These are phyloP conservation scores for Sporothrix humicola DNA, from an alignment of 2,329 filamentous ascomycete species.

Conservation along the genomic window DNA sequence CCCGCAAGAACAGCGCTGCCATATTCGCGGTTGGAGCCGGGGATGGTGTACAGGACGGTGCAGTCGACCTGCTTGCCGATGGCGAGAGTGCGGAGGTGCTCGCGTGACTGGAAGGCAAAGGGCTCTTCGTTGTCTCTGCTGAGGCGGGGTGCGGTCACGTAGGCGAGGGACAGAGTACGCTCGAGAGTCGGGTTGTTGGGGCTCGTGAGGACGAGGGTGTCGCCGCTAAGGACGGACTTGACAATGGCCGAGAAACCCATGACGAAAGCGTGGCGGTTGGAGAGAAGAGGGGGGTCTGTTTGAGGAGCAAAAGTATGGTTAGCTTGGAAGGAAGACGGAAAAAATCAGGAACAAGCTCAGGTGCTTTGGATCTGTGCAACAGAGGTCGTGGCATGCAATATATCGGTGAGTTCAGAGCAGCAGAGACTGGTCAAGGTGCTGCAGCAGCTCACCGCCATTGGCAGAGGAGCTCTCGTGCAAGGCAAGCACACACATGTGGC, in stretches of 20 bases:
- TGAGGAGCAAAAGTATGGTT: not conserved
- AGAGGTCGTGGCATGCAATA: not conserved
- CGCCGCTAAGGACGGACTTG: constrained; percentile 92
- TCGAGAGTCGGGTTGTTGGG: constrained; percentile 81
- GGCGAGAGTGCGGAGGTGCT: constrained; percentile 81
- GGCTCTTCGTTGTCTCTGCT: constrained; percentile 90
- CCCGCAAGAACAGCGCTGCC: constrained; percentile 78
- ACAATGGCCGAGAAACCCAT: constrained; percentile 72
- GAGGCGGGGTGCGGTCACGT: constrained; percentile 85
- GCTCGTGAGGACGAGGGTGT: constrained; percentile 84
- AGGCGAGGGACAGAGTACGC: constrained; percentile 87
- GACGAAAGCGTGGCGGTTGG: constrained; percentile 37
- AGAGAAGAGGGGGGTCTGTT: not conserved
- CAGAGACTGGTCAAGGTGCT: not conserved
- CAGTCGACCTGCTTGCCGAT: constrained; percentile 90
- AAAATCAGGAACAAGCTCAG: not conserved
- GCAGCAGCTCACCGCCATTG: constrained; percentile 28
- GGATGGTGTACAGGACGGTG: constrained; percentile 84
- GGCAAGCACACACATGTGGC: not conserved
- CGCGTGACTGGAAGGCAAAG: constrained; percentile 91
- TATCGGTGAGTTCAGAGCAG: not conserved
- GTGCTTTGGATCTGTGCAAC: constrained; percentile 1
- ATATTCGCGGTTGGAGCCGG: constrained; percentile 85
- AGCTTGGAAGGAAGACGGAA: not conserved
- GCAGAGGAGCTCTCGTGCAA: not conserved